Evolutionary conservation across 1,284 basidiomycete genomes (phyloP).

Genomic region (Sporisorium graminicola): DNA sequence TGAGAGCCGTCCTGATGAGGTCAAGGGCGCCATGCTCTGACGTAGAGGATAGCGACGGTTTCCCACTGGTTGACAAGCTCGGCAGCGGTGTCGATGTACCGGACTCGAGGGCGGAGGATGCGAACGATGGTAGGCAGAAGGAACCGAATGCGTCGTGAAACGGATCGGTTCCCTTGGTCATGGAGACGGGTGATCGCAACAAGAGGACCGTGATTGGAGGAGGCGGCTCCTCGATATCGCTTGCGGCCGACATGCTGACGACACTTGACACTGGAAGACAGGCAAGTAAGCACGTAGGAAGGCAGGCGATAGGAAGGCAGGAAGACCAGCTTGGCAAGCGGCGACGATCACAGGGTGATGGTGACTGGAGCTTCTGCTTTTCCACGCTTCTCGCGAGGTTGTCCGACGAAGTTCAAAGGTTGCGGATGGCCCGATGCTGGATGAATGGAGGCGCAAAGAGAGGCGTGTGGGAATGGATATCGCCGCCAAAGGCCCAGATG

Average conservation of each 20-base stretch:
- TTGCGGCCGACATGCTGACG: constrained; percentile 30
- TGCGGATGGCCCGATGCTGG: constrained; percentile 6
- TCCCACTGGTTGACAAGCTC: constrained; percentile 15
- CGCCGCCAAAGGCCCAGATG: not conserved
- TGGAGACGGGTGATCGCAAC: constrained; percentile 62
- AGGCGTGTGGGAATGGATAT: not conserved
- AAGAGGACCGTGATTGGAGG: constrained; percentile 58
- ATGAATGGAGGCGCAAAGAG: not conserved
- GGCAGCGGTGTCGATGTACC: constrained; percentile 62
- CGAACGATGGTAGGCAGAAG: constrained; percentile 66
- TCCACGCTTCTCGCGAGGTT: constrained; percentile 6
- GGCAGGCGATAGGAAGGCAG: too few species aligned
- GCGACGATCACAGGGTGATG: not conserved
- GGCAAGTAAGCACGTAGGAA: too few species aligned
- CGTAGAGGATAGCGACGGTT: constrained; percentile 22
- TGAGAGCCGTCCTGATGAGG: constrained; percentile 34
- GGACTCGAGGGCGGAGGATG: constrained; percentile 63
- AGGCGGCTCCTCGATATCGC: constrained; percentile 46
- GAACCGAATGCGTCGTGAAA: constrained; percentile 68
- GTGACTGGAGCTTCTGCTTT: not conserved
- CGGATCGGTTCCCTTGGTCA: constrained; percentile 65
- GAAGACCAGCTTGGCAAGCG: not conserved
- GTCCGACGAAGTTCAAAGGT: constrained; percentile 2
- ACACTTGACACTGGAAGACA: not conserved
- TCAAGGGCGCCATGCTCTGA: constrained; percentile 31